These are phyloP conservation scores for Aspergillus pseudonomiae DNA, from an alignment of 2,329 filamentous ascomycete species.

Conservation along the genomic window DNA sequence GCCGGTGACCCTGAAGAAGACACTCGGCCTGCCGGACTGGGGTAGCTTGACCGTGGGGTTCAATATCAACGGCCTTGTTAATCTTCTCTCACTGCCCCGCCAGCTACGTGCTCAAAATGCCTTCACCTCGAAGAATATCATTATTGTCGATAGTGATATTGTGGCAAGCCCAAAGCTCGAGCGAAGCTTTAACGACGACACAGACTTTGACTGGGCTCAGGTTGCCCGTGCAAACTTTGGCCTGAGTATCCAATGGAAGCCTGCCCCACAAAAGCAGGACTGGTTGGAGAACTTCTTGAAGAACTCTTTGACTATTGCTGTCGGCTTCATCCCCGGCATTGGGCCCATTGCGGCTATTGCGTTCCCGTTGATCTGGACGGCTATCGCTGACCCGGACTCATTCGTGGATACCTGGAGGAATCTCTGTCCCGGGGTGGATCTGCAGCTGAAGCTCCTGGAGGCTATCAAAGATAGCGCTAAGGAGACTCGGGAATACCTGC, in stretches of 20 bases:
- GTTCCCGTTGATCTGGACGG: slow-evolving; percentile 9
- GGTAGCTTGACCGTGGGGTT: neutral
- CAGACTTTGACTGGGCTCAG: neutral
- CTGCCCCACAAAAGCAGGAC: neutral
- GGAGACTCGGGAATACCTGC: neutral
- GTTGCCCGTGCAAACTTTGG: slow-evolving; percentile 3
- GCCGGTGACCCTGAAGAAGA: neutral
- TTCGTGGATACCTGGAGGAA: neutral
- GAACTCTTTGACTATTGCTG: neutral
- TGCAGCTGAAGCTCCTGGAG: neutral
- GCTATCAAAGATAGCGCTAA: slow-evolving; percentile 3
- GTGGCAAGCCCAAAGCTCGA: neutral
- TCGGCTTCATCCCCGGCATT: slow-evolving; percentile 5
- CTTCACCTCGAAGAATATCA: neutral
- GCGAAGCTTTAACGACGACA: neutral
- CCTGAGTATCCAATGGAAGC: slow-evolving; percentile 3
- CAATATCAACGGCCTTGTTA: slow-evolving; percentile 6
- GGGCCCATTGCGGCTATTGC: slow-evolving; percentile 4
- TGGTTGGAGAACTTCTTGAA: slow-evolving; percentile 5
- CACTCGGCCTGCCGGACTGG: neutral
- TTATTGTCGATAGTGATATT: neutral
- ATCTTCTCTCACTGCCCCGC: slow-evolving; percentile 4
- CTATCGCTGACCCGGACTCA: neutral
- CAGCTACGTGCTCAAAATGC: neutral
- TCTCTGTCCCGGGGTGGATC: slow-evolving; percentile 1